Evolutionary conservation across 2,329 filamentous ascomycete species (phyloP).

Genomic region (Anisogramma anomala): DNA sequence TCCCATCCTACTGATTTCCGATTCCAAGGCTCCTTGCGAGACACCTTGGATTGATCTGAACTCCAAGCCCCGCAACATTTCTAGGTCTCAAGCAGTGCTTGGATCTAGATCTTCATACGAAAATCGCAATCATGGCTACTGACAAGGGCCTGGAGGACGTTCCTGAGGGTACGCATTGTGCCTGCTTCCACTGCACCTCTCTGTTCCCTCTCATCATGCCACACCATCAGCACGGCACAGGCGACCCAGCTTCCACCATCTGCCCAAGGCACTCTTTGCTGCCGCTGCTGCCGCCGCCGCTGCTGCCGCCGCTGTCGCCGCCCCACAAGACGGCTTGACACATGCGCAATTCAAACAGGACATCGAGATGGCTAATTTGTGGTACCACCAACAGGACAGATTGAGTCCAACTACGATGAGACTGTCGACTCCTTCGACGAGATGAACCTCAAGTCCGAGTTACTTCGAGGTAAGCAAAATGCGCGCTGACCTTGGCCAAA

Average conservation of each 20-base stretch:
- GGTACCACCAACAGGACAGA: constrained; percentile 58
- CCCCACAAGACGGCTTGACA: not conserved
- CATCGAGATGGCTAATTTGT: constrained; percentile 7
- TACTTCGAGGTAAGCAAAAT: constrained; percentile 66
- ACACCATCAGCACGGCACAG: too few species aligned
- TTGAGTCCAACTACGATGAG: constrained; percentile 99
- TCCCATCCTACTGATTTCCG: constrained; percentile 18
- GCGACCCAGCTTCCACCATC: constrained; percentile 4
- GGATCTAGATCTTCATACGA: constrained; percentile 51
- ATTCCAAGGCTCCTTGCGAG: constrained; percentile 22
- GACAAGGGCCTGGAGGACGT: constrained; percentile 98
- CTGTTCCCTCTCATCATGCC: not conserved
- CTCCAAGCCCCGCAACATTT: constrained; percentile 21
- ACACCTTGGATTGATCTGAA: constrained; percentile 27
- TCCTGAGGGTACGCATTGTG: constrained; percentile 58
- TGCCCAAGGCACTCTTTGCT: not conserved
- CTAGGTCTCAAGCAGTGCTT: constrained; percentile 71
- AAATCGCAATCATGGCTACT: constrained; percentile 90
- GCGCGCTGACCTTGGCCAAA: constrained; percentile 13
- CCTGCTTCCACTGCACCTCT: not conserved
- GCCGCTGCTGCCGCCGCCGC: not conserved
- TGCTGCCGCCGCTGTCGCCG: not conserved
- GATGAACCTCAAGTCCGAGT: constrained; percentile 94
- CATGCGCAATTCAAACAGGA: not conserved
- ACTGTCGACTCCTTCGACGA: constrained; percentile 98